phyloP scores from a whole-genome alignment of 768 basidiomycete genomes.

The Mycena albidolilacea region DNA sequence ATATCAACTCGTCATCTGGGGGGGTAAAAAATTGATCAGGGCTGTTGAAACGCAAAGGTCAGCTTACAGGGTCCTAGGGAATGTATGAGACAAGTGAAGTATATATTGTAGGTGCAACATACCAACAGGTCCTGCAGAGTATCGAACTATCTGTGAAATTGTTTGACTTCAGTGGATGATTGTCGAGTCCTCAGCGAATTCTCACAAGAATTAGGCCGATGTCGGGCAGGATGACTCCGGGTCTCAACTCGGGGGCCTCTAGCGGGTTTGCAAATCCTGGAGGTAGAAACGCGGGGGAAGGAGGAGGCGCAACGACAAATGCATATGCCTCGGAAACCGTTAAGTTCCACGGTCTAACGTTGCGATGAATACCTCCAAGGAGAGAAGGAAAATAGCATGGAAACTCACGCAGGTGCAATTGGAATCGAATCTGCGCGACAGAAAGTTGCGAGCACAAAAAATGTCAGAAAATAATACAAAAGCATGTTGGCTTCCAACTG shows the following conservation, averaged over 20 bases:
- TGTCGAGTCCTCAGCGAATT: background rate
- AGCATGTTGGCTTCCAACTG: too few species aligned
- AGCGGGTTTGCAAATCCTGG: background rate
- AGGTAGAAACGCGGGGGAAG: background rate
- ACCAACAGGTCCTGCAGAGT: background rate
- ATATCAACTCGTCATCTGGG: constrained; percentile 36
- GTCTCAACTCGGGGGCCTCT: background rate
- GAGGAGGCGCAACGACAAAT: background rate
- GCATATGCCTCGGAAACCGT: background rate
- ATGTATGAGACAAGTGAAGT: background rate
- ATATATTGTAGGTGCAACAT: background rate
- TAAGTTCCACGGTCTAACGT: background rate
- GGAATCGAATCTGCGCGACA: too few species aligned
- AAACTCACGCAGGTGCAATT: too few species aligned
- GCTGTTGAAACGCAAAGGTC: background rate
- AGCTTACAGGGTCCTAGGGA: background rate
- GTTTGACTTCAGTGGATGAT: background rate
- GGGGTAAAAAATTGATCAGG: background rate
- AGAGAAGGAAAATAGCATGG: too few species aligned
- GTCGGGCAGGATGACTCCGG: background rate
- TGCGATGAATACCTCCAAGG: too few species aligned
- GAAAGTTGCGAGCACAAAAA: too few species aligned
- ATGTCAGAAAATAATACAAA: too few species aligned
- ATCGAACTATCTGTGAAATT: background rate
- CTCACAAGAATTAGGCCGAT: background rate